Evolutionary conservation across 2,329 filamentous ascomycete species (phyloP), one percentile per base, ranked within the genome.

Genomic region (Lizonia empirigonia): DNA sequence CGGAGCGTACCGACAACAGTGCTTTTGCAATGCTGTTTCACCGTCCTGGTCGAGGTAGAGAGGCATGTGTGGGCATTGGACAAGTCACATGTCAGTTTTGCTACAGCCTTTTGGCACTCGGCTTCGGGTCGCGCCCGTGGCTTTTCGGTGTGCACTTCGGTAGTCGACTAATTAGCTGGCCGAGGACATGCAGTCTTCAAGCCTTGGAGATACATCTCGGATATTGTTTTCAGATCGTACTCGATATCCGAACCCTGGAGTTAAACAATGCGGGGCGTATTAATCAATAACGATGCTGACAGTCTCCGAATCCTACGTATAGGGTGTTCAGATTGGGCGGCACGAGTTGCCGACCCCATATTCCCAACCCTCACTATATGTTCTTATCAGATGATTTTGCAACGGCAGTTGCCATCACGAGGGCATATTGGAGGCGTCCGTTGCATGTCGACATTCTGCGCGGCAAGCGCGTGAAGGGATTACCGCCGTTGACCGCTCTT

Each of bases 201-300:
- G 20, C 34, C 44, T 26, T n/a, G 27, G 24, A 4, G 29, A 41
- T 19, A 19, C 26, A 18, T 34, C 26, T 37, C 48, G 45, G 44
- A 45, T 15, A 44, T 38, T 45, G 42, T 46, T 24, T 44, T 45
- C 32, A 45, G 48, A 49, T 48, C 32, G 26, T 38, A 44, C 32
- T 48, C 36, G 29, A 50, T 53, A 59, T 45, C 54, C 52, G 47
- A 24, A 44, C 41, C 47, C 37, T 60, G 49, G 40, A 45, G 4
- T 20, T 29, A 22, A 22, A 47, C 30, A 47, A 20, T 23, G 38
- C 27, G 29, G 45, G 23, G 24, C 30, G 19, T 32, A 48, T 40
- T 29, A 33, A 50, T 47, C 46, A 49, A 44, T 45, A 40, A 20
- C 29, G 23, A 44, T 33, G 29, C 26, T 37, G 32, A 16, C 9